Evolutionary conservation across 306 rosid genomes (phyloP).

Genomic region (Mimosa bimucronata): DNA sequence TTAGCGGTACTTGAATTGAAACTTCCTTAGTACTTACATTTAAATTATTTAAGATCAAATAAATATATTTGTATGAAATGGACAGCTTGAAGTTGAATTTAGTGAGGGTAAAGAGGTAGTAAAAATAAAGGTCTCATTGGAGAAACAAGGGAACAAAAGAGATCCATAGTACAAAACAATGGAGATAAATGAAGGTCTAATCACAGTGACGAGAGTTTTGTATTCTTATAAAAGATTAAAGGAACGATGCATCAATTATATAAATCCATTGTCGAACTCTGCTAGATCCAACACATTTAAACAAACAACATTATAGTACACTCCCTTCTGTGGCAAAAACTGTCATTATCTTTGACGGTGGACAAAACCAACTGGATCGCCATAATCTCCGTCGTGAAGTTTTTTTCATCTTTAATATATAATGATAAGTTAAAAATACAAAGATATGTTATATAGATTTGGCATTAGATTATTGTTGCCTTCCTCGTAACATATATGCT

Average conservation of each 20-base stretch:
- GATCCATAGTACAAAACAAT: constrained; percentile 30
- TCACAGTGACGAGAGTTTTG: constrained; percentile 21
- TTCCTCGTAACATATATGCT: background rate
- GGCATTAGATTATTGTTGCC: constrained; percentile 36
- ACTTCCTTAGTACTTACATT: no score
- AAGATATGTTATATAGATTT: constrained; percentile 31
- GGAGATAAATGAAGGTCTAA: background rate
- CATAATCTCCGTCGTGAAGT: constrained; percentile 6
- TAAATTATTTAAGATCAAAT: no score
- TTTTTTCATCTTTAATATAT: background rate
- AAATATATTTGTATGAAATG: background rate
- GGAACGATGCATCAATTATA: constrained; percentile 2
- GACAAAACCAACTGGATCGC: constrained; percentile 43
- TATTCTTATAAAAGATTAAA: background rate
- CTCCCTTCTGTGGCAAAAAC: constrained; percentile 3
- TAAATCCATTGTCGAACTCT: background rate
- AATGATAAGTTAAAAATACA: constrained; percentile 6
- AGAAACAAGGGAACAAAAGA: constrained; percentile 27
- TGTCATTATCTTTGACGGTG: constrained; percentile 46
- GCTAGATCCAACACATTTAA: constrained; percentile 7
- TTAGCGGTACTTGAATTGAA: no score
- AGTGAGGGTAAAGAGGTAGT: constrained; percentile 26
- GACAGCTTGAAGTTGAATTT: constrained; percentile 34
- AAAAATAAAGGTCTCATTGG: constrained; percentile 31
- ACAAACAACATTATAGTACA: background rate